phyloP scores from a whole-genome alignment of 805 yeast genomes.

The Tetrapisispora iriomotensis region DNA sequence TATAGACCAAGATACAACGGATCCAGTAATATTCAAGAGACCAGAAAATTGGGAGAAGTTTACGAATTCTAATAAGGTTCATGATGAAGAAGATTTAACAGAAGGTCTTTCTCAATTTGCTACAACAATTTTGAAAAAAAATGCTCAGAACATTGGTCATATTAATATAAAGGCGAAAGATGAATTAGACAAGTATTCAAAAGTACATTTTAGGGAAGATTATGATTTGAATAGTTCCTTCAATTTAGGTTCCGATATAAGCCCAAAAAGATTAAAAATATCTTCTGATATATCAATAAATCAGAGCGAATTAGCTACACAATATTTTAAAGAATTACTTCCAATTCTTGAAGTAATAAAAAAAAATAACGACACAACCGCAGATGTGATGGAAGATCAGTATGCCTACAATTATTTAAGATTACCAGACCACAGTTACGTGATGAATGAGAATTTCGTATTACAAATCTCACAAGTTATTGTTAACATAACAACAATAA shows the following conservation, averaged over 20 bases:
- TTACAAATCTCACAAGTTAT: slow-evolving; percentile 11
- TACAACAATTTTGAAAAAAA: slow-evolving; percentile 6
- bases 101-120: slow-evolving; percentile 21
- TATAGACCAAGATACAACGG: slow-evolving; percentile 1
- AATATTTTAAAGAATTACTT: slow-evolving; percentile 16
- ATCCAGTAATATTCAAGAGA: slow-evolving; percentile 10
- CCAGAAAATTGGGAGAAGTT: slow-evolving; percentile 8
- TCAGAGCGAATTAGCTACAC: slow-evolving; percentile 13
- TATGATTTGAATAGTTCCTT: background rate
- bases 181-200: background rate
- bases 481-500: slow-evolving; percentile 12
- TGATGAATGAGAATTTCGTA: slow-evolving; percentile 11
- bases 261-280: slow-evolving; percentile 12
- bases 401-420: slow-evolving; percentile 10
- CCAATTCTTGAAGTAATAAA: slow-evolving; percentile 8
- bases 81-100: slow-evolving; percentile 4
- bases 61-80: background rate
- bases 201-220: background rate
- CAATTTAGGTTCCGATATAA: background rate
- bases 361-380: slow-evolving; percentile 1
- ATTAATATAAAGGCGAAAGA: slow-evolving; percentile 3
- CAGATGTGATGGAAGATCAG: slow-evolving; percentile 11
- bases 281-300: slow-evolving; percentile 17
- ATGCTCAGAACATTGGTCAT: slow-evolving; percentile 3
- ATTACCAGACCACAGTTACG: slow-evolving; percentile 5